phyloP scores from a whole-genome alignment of 139 green algal species.

The Micractinium conductrix region DNA sequence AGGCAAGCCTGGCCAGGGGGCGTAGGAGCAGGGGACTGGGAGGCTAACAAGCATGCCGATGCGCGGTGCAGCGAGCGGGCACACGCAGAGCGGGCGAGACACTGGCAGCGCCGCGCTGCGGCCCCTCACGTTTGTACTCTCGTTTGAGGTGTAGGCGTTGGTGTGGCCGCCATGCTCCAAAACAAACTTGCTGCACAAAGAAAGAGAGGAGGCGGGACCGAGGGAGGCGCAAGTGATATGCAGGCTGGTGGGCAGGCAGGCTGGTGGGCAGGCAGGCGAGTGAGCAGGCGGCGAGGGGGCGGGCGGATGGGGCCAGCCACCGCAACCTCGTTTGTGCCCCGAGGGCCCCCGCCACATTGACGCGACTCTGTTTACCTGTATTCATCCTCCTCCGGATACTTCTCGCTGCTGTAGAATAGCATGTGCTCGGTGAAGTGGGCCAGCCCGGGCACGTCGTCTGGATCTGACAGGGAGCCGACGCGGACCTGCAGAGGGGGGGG shows the following conservation, averaged over 20 bases:
- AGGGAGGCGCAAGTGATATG: not conserved
- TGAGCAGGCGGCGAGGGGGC: too few relatives aligned
- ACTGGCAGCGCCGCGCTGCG: too few relatives aligned
- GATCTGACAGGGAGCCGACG: constrained; percentile 83
- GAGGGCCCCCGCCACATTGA: not conserved
- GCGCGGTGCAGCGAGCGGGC: too few relatives aligned
- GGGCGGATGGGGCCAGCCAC: not conserved
- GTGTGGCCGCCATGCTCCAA: constrained; percentile 79
- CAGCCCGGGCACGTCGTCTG: constrained; percentile 54
- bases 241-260: not conserved
- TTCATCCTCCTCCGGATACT: constrained; percentile 74
- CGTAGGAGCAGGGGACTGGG: too few relatives aligned
- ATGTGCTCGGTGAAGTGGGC: constrained; percentile 72
- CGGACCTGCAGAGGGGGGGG: constrained; percentile 58
- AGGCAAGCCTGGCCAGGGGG: too few relatives aligned
- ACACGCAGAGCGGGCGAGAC: too few relatives aligned
- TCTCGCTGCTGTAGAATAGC: constrained; percentile 89
- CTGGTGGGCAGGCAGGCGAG: not conserved
- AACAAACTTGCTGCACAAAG: constrained; percentile 57
- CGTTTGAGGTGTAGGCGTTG: constrained; percentile 86
- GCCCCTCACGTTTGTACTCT: constrained; percentile 93
- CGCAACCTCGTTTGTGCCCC: not conserved
- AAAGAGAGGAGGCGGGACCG: not conserved
- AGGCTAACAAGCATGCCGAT: too few relatives aligned
- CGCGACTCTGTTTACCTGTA: constrained; percentile 22